Evolutionary conservation across 2,329 filamentous ascomycete species (phyloP).

Genomic region (Xylariaceae sp.): DNA sequence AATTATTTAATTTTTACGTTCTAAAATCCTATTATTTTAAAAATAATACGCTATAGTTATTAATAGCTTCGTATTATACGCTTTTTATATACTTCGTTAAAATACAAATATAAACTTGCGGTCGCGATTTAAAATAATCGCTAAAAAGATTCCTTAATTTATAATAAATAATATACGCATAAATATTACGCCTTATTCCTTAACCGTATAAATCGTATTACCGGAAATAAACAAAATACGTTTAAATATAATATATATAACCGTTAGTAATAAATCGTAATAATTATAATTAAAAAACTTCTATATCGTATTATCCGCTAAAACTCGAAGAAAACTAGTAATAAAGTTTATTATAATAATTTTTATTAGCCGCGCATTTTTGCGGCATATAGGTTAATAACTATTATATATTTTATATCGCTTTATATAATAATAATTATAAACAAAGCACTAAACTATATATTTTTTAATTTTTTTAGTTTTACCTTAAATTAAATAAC

Average conservation of each 20-base stretch:
- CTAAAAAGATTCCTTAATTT: background rate
- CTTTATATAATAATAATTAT: background rate
- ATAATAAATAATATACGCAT: background rate
- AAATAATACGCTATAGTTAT: background rate
- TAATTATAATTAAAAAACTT: background rate
- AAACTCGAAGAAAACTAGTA: background rate
- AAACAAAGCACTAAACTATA: background rate
- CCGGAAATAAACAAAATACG: background rate
- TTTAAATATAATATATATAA: background rate
- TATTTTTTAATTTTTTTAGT: background rate
- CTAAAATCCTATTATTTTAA: background rate
- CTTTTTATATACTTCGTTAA: background rate
- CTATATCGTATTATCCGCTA: background rate
- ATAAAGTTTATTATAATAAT: background rate
- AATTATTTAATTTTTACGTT: slow-evolving; percentile 4
- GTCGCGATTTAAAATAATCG: background rate
- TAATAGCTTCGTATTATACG: background rate
- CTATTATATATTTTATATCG: background rate
- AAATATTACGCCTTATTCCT: background rate
- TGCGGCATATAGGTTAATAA: background rate
- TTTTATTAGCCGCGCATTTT: background rate
- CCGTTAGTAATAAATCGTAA: background rate
- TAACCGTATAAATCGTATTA: background rate
- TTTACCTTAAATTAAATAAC: background rate
- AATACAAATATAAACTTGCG: background rate